Evolutionary conservation across 192 early-diverging fungal genomes (phyloP).

Genomic region (Paraglomus brasilianum): DNA sequence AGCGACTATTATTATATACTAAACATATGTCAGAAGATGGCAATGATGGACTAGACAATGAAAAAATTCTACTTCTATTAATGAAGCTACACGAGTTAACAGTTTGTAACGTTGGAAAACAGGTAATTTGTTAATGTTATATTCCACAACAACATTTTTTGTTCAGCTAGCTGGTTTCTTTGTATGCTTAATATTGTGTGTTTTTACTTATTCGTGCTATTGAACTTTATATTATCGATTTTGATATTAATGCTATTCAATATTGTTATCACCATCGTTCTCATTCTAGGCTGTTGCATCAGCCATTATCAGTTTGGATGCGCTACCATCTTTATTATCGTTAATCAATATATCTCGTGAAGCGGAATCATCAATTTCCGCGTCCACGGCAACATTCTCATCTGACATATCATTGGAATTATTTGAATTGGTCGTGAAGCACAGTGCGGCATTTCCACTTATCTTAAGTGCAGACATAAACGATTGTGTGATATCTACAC

Average conservation of each 20-base stretch:
- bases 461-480: conserved; percentile 9
- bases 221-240: too few relatives aligned
- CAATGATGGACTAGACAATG: neutral
- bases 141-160: too few relatives aligned
- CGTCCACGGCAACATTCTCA: neutral
- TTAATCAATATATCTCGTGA: conserved; percentile 2
- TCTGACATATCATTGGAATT: conserved; percentile 25
- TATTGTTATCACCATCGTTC: neutral
- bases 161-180: too few relatives aligned
- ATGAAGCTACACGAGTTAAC: conserved; percentile 26
- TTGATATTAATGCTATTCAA: too few relatives aligned
- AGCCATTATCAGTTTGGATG: conserved; percentile 32
- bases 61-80: conserved; percentile 14
- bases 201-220: too few relatives aligned
- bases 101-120: conserved; percentile 31
- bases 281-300: conserved; percentile 29
- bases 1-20: conserved; percentile 25
- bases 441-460: conserved; percentile 13
- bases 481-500: conserved; percentile 13
- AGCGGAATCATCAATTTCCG: neutral
- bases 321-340: conserved; percentile 25
- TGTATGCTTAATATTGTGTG: too few relatives aligned
- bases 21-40: neutral
- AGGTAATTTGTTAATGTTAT: neutral
- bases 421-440: conserved; percentile 32